phyloP scores from a whole-genome alignment of 345 rosid genomes.

The Eucalyptus pumila region DNA sequence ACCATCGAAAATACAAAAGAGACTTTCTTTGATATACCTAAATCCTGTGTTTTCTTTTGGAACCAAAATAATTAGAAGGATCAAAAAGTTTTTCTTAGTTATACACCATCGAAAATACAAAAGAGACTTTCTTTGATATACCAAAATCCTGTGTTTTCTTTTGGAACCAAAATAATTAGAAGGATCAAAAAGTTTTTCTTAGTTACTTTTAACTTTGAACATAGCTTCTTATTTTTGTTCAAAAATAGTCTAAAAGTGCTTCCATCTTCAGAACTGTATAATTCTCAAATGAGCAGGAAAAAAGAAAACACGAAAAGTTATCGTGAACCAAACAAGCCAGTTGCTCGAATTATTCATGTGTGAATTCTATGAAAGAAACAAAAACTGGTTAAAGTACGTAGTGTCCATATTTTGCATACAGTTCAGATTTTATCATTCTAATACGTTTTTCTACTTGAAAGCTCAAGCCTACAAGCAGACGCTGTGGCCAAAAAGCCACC shows the following conservation, averaged over 20 bases:
- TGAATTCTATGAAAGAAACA: background rate
- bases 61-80: background rate
- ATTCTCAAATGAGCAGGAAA: background rate
- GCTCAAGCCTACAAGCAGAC: background rate
- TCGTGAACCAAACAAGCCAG: background rate
- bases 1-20: background rate
- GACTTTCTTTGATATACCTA: background rate
- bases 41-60: background rate
- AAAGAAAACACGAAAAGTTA: background rate
- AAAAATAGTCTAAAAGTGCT: background rate
- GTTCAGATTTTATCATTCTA: background rate
- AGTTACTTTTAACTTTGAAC: background rate
- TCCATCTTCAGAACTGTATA: background rate
- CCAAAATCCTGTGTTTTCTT: background rate
- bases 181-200: background rate
- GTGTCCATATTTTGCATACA: background rate
- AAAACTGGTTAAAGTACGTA: background rate
- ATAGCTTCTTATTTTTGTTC: background rate
- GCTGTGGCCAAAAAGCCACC: background rate
- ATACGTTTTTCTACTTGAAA: background rate
- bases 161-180: background rate
- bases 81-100: background rate
- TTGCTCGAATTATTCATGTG: background rate
- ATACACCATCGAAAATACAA: background rate
- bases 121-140: background rate